A percentile compares a stretch with the other conserved stretches of the same genome.
Conservation (phyloP, 2,329 filamentous ascomycete genomes). For the Epichloe aotearoae region DNA sequence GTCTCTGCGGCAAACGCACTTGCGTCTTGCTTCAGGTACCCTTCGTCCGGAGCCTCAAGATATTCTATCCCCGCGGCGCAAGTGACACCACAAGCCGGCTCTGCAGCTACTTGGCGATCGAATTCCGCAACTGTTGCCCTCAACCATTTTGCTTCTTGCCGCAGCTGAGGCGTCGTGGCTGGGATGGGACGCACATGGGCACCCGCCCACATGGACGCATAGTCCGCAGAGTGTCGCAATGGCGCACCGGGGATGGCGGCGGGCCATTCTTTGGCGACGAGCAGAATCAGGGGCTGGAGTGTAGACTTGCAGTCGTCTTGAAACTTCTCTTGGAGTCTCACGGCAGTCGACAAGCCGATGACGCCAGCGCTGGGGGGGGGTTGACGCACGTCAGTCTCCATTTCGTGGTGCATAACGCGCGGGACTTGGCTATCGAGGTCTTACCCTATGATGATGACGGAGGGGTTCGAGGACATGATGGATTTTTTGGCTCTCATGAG, state of each 20-base stretch:
- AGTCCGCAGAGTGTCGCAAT: slow-evolving; percentile 24
- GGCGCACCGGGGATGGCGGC: slow-evolving; percentile 19
- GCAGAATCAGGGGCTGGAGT: slow-evolving; percentile 9
- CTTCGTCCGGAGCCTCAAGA: slow-evolving; percentile 29
- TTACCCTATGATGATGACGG: slow-evolving; percentile 7
- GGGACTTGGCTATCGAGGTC: not conserved
- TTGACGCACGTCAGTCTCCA: not conserved
- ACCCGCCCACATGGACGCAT: slow-evolving; percentile 44
- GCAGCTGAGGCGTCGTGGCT: slow-evolving; percentile 18
- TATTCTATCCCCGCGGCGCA: slow-evolving; percentile 38
- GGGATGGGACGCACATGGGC: slow-evolving; percentile 42
- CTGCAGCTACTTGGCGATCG: slow-evolving; percentile 9
- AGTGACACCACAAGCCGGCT: slow-evolving; percentile 30
- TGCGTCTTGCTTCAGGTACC: slow-evolving; percentile 22
- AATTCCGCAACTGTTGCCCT: slow-evolving; percentile 16
- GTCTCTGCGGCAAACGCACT: slow-evolving; percentile 15
- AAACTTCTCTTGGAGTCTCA: slow-evolving; percentile 25
- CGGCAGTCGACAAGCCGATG: slow-evolving; percentile 35
- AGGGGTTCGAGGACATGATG: slow-evolving; percentile 1
- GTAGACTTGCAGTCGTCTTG: not conserved
- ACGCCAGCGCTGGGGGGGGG: slow-evolving; percentile 34
- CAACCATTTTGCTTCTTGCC: slow-evolving; percentile 20
- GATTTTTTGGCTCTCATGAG: not conserved
- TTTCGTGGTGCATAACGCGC: too few species aligned
- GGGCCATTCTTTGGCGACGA: slow-evolving; percentile 23